These are phyloP conservation scores for Gentiana macrophylla DNA, from an alignment of 257 asterid genomes.

Conservation along the genomic window DNA sequence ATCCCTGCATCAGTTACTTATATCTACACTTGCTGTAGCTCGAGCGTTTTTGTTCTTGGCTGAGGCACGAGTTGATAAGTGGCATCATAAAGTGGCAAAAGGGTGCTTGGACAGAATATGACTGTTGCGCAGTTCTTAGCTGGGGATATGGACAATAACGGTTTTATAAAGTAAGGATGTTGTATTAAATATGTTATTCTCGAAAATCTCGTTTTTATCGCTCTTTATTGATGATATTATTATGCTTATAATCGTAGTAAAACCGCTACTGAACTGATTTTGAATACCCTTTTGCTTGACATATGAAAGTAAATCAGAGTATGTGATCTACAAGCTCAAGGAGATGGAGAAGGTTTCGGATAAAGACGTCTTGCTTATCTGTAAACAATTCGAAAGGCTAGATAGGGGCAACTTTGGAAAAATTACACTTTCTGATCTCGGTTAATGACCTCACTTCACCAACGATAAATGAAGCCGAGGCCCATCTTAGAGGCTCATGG, in stretches of 20 bases:
- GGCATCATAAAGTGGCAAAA: conserved; percentile 78
- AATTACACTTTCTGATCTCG: conserved; percentile 75
- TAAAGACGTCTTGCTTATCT: conserved; percentile 55
- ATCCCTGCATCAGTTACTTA: conserved; percentile 40
- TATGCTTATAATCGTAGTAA: too few species aligned
- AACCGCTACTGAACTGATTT: background rate
- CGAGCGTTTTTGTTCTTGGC: conserved; percentile 95
- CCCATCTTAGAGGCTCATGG: too few species aligned
- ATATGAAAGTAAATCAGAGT: conserved; percentile 75
- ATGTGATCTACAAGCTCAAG: conserved; percentile 81
- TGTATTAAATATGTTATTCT: background rate
- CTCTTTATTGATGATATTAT: too few species aligned
- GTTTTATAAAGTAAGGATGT: conserved; percentile 53
- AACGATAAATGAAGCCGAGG: too few species aligned
- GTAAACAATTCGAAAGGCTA: conserved; percentile 70
- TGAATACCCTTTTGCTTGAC: background rate
- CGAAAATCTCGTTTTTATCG: too few species aligned
- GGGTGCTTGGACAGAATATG: conserved; percentile 90
- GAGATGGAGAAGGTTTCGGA: conserved; percentile 76
- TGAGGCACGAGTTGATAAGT: conserved; percentile 84
- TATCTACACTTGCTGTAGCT: conserved; percentile 93
- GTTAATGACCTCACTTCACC: too few species aligned
- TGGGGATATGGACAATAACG: conserved; percentile 84
- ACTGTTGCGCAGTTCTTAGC: conserved; percentile 97
- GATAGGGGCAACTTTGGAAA: conserved; percentile 85